A percentile compares a stretch with the other conserved stretches of the same genome.
These are phyloP conservation scores for Gremmenia infestans DNA, from an alignment of 2,329 filamentous ascomycete genomes.

Conservation along the genomic window DNA sequence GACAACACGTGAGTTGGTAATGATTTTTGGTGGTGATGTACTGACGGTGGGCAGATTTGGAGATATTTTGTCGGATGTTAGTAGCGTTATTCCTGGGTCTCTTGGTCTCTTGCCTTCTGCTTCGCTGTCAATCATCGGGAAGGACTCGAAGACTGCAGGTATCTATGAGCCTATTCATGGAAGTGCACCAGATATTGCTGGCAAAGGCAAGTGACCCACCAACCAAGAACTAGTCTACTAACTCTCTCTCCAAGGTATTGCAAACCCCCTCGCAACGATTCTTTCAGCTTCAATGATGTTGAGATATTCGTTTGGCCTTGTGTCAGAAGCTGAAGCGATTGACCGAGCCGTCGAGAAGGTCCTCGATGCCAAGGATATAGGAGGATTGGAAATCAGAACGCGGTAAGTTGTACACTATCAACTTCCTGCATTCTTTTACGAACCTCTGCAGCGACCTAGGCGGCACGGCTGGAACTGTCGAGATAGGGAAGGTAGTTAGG, in stretches of 20 bases:
- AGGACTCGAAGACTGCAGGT: conserved; percentile 31
- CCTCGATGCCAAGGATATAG: conserved; percentile 45
- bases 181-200: conserved; percentile 84
- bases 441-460: neutral
- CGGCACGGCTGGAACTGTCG: conserved; percentile 53
- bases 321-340: conserved; percentile 67
- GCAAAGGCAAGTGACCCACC: conserved; percentile 30
- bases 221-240: neutral
- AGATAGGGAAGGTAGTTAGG: conserved; percentile 74
- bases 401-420: neutral
- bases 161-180: conserved; percentile 97
- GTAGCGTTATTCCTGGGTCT: conserved; percentile 83
- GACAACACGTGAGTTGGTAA: conserved; percentile 50
- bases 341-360: conserved; percentile 70
- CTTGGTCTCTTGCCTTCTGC: conserved; percentile 82
- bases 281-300: conserved; percentile 94
- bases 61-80: conserved; percentile 91
- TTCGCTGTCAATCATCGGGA: conserved; percentile 63
- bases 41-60: conserved; percentile 85
- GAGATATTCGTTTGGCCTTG: conserved; percentile 77
- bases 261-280: conserved; percentile 85
- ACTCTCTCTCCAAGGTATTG: conserved; percentile 60
- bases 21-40: conserved; percentile 63
- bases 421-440: neutral
- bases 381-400: conserved; percentile 2